phyloP scores from a whole-genome alignment of 176 grass and related monocot genomes.

The Oryza meyeriana region DNA sequence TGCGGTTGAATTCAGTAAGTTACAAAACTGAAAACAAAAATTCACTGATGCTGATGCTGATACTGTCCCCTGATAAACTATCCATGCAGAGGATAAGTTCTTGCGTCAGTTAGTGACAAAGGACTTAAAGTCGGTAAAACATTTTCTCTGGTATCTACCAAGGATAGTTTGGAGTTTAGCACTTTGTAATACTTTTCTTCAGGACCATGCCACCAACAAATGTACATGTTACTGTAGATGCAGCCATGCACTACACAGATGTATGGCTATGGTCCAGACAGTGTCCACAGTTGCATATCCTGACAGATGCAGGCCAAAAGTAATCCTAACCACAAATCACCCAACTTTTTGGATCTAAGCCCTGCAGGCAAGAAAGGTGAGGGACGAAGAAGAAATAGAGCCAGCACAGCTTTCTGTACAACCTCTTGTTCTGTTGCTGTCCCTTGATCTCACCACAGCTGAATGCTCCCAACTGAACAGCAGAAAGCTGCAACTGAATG shows the following conservation, averaged over 20 bases:
- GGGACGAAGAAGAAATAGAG: background rate
- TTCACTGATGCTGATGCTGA: background rate
- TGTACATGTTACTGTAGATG: background rate
- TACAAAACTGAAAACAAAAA: background rate
- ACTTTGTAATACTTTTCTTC: background rate
- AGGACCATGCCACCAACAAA: background rate
- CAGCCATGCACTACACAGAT: background rate
- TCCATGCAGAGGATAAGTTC: background rate
- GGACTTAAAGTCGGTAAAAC: background rate
- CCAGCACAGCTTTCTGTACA: slow-evolving; percentile 15
- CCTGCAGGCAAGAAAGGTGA: background rate
- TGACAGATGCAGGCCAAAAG: slow-evolving; percentile 1
- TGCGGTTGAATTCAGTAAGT: background rate
- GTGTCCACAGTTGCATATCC: slow-evolving; percentile 4
- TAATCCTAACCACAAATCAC: slow-evolving; percentile 5
- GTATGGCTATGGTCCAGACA: background rate
- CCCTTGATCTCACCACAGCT: background rate
- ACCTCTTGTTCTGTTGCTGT: background rate
- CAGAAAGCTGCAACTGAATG: background rate
- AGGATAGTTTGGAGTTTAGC: background rate
- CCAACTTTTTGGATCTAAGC: slow-evolving; percentile 21
- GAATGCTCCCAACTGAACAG: background rate
- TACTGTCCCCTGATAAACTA: background rate
- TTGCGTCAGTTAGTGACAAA: background rate
- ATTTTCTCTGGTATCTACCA: background rate